Base-by-base conservation (phyloP, 179 eudicot genomes). In the Beta corolliflora region DNA sequence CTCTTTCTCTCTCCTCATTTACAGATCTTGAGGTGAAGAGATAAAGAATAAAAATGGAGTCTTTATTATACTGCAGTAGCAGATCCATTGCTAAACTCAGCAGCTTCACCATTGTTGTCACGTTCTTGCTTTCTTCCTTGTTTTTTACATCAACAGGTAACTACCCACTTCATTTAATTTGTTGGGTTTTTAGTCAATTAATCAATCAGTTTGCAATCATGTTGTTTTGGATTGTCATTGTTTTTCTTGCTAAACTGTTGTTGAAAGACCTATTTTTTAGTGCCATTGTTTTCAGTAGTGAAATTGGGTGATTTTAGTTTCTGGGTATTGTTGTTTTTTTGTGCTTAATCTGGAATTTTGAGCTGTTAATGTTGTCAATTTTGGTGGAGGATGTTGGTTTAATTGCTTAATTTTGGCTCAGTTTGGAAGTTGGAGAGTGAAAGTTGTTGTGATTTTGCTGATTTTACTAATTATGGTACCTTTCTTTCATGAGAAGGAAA, bases 91-190 rank as follows among this genome's bases (percentile, higher is more conserved):
- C 73, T 14, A 83, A 55, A 69, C 80, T 80, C 19, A 53, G 75
- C 76, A 81, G 53, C 69, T 84, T 83, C 81, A 78, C 87, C 60
- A 9, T 59, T 77, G 76, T 83, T 53, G 0, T 86, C 72, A 21
- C 77, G 6, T 45, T 84, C 76, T 46, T 84, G 79, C 79, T 84
- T 72, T 81, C 75, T 25, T 86, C 79, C 79, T 81, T 76, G 5
- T 44, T 75, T 74, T 61, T 86, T 52, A 84, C 83, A 77, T 79
- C 89, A 55, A 71, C 85, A 9, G 89, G 89, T 80, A 70, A 77
- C 41, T 81, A 21, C 70, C 80, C 80, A 56, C 60, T 53, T 70
- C 66, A 72, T 31, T 56, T 41, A 48, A 7, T 48, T 9, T 48
- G 11, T 48, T 48, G 2, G 9, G 21, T 45, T 7, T 54, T 25